Base-by-base conservation (phyloP, 352 stramenopile genomes). In the Aphanomyces cochlioides region DNA sequence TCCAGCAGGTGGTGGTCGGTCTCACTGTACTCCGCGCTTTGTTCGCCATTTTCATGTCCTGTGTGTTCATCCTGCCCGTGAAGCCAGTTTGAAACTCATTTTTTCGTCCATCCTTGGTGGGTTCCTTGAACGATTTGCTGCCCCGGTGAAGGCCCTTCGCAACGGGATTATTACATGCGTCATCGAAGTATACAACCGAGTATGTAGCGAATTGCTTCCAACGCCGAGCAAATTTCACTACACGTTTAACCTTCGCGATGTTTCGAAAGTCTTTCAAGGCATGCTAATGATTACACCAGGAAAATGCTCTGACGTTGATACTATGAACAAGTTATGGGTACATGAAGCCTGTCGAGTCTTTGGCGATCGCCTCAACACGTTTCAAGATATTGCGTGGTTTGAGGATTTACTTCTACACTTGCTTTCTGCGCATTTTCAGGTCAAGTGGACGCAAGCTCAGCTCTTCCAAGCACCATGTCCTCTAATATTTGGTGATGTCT, bases 251-350 rank as follows among this genome's bases (percentile, higher is more conserved):
- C 81, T 98, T 6, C 93, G 95, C 4, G 93, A 98, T 60, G 89
- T 98, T 0, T 97, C 89, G 3, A 98, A 98, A 74, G 92, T 98
- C 3, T 98, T 98, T 56, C 95, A 98, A 56, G 95, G 95, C 0
- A 86, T 98, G 37, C 78, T 98, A 6, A 98, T 98, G 93, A 87
- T 98, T 57, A 91, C 85, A 1, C 80, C 86, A 5, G 61, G 73
- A 0, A 96, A 94, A 74, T 98, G 90, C 72, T 72, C 67, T 1
- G 88, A 92, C 37, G 73, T 80, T 3, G 89, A 97, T 41, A 86
- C 80, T 8, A 96, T 98, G 73, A 86, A 90, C 8, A 77, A 81
- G 0, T 77, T 98, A 0, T 98, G 96, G 92, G 83, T 97, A 0
- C 95, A 98, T 72, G 95, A 98, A 73, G 84, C 79, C 40, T 80